phyloP scores from a whole-genome alignment of 1,139 yeast species.

The Debaryomycetaceae sp. region DNA sequence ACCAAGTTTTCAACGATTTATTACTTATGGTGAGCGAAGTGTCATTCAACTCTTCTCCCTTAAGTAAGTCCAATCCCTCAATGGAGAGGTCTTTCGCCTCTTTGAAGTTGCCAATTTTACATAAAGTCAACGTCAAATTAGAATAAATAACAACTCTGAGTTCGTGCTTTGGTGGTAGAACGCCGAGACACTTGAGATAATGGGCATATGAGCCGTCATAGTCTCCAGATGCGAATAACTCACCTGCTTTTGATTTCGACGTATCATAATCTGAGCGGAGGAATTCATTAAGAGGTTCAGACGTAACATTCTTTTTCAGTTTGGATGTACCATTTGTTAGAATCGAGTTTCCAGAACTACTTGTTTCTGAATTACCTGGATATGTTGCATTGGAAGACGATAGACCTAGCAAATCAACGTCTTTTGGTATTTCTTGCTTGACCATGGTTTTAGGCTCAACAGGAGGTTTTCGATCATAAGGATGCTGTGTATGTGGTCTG shows the following conservation, averaged over 20 bases:
- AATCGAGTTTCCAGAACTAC: constrained; percentile 14
- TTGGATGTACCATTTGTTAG: constrained; percentile 14
- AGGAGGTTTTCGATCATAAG: not conserved
- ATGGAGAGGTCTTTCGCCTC: constrained; percentile 54
- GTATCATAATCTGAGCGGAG: constrained; percentile 52
- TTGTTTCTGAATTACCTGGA: constrained; percentile 12
- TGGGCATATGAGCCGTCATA: constrained; percentile 61
- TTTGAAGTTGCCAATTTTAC: constrained; percentile 73
- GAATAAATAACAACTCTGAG: constrained; percentile 67
- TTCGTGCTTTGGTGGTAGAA: constrained; percentile 65
- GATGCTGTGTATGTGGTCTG: not conserved
- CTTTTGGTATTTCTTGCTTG: constrained; percentile 1
- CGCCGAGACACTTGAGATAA: constrained; percentile 59
- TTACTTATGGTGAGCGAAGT: constrained; percentile 33
- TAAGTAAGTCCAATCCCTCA: constrained; percentile 58
- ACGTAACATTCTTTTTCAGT: constrained; percentile 2
- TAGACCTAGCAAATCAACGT: constrained; percentile 24
- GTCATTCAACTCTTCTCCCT: constrained; percentile 26
- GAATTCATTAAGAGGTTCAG: constrained; percentile 33
- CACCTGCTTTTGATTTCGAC: constrained; percentile 59
- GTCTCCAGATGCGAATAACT: constrained; percentile 76
- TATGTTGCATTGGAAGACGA: constrained; percentile 12
- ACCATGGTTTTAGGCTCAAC: not conserved
- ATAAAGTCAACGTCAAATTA: constrained; percentile 68
- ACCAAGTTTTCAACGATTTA: constrained; percentile 65